Base-by-base conservation (phyloP, 306 rosid species). In the Sechiopsis laciniata region DNA sequence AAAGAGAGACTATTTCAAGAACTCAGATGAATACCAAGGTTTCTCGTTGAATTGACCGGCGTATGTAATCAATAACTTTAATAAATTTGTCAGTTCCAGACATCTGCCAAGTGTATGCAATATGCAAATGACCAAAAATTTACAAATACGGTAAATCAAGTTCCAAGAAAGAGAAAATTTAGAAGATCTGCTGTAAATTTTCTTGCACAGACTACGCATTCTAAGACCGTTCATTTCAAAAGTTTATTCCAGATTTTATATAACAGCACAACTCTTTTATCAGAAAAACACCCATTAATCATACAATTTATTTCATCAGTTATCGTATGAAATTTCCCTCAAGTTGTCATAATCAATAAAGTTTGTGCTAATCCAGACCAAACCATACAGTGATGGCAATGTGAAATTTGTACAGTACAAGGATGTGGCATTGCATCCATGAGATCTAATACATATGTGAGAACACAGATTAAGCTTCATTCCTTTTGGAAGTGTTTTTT, bases 11-110 rank as follows among this genome's bases (percentile, higher is more conserved):
- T 46, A 14, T 46, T 60, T 52, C 55, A 40, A 32, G 8, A 60
- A 75, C 7, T 15, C 62, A 54, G 76, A 73, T 75, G 32, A 75
- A 65, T 87, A 95, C 99, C 97, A 91, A 76, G 73, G 96, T 86
- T 24, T 94, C 96, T 79, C 90, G 84, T 78, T 94, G 97, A 73
- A 94, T 96, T 79, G 88, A 96, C 59, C 97, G 88, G 55, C 97
- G 81, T 37, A 94, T 85, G 80, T 91, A 94, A 80, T 94, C 99
- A 24, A 94, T 91, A 79, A 91, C 97, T 80, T 91, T 94, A 21
- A 94, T 96, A 72, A 94, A 94, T 71, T 94, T 94, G 80, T 94
- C 97, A 22, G 92, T 86, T 76, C 92, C 99, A 56, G 79, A 82
- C 61, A 89, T 89, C 97, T 94, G 83, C 55, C 54, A 42, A 57